phyloP scores from a whole-genome alignment of 2,329 filamentous ascomycete species.

The Colletotrichum tabaci region DNA sequence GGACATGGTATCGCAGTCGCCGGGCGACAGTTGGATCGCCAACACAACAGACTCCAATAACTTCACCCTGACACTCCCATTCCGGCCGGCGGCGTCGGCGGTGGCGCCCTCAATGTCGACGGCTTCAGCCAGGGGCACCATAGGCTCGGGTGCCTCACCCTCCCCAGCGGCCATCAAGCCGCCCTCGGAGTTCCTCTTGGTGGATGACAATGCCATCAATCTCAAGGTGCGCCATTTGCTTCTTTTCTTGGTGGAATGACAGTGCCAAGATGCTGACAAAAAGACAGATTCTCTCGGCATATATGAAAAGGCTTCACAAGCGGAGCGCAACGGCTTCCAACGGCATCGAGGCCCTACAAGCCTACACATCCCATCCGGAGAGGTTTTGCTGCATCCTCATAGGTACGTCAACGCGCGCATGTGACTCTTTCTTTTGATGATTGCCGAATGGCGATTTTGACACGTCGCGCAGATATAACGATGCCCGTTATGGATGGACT shows the following conservation, averaged over 20 bases:
- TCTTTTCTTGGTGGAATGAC: no score
- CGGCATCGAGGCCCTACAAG: constrained; percentile 59
- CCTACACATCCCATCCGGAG: constrained; percentile 29
- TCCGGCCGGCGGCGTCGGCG: constrained; percentile 18
- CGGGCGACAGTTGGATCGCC: constrained; percentile 17
- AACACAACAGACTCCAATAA: constrained; percentile 13
- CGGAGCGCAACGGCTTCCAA: constrained; percentile 57
- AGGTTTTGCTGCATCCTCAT: constrained; percentile 43
- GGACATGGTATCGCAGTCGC: constrained; percentile 9
- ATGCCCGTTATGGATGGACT: constrained; percentile 64
- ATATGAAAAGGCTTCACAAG: constrained; percentile 54
- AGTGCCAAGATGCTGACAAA: not conserved
- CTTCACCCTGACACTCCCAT: constrained; percentile 38
- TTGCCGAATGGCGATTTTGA: not conserved
- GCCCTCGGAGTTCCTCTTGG: constrained; percentile 47
- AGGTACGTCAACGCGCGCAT: constrained; percentile 15
- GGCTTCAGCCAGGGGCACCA: constrained; percentile 7
- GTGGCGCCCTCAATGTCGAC: constrained; percentile 1
- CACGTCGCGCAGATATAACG: constrained; percentile 53
- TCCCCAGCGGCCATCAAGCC: constrained; percentile 5
- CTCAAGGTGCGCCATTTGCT: constrained; percentile 43
- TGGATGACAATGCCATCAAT: constrained; percentile 56
- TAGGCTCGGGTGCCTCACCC: not conserved
- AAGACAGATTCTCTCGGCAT: constrained; percentile 52
- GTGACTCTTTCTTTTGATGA: no score